phyloP scores from a whole-genome alignment of 495 filamentous ascomycete genomes.

The Chaetomium tenue region DNA sequence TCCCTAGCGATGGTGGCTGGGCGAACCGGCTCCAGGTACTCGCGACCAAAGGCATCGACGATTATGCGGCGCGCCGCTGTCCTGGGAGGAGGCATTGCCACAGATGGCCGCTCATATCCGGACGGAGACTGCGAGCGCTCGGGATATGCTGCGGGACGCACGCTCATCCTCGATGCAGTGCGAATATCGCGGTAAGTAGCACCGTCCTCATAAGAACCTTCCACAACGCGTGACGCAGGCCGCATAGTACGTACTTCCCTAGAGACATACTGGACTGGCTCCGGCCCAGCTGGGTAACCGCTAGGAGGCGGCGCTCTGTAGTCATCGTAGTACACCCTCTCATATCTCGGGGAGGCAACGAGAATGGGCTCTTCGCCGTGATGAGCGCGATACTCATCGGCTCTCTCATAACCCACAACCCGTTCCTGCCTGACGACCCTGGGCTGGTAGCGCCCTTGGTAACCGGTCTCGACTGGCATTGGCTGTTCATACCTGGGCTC shows the following conservation, averaged over 20 bases:
- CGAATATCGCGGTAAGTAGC: slow-evolving; percentile 53
- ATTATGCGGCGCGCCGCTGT: slow-evolving; percentile 59
- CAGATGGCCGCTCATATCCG: slow-evolving; percentile 47
- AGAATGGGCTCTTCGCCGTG: slow-evolving; percentile 26
- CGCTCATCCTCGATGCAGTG: slow-evolving; percentile 42
- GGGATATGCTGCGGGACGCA: slow-evolving; percentile 47
- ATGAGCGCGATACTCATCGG: slow-evolving; percentile 25
- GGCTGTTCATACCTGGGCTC: slow-evolving; percentile 41
- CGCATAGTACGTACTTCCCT: slow-evolving; percentile 51
- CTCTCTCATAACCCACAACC: slow-evolving; percentile 32
- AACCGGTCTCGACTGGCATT: slow-evolving; percentile 26
- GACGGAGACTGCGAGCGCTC: slow-evolving; percentile 62
- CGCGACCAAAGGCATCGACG: slow-evolving; percentile 67
- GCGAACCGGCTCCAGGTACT: slow-evolving; percentile 62
- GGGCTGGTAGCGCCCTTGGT: slow-evolving; percentile 30
- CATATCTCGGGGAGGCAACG: slow-evolving; percentile 34
- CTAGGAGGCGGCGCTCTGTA: slow-evolving; percentile 40
- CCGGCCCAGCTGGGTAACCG: slow-evolving; percentile 6
- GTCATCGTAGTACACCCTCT: slow-evolving; percentile 42
- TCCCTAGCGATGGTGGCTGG: slow-evolving; percentile 43
- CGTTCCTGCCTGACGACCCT: slow-evolving; percentile 30
- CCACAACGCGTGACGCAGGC: slow-evolving; percentile 60
- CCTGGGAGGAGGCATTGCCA: slow-evolving; percentile 57
- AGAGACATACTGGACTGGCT: slow-evolving; percentile 40
- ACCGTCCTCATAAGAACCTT: slow-evolving; percentile 40